Evolutionary conservation across 352 stramenopile species (phyloP).

Genomic region (Phytophthora sp.): DNA sequence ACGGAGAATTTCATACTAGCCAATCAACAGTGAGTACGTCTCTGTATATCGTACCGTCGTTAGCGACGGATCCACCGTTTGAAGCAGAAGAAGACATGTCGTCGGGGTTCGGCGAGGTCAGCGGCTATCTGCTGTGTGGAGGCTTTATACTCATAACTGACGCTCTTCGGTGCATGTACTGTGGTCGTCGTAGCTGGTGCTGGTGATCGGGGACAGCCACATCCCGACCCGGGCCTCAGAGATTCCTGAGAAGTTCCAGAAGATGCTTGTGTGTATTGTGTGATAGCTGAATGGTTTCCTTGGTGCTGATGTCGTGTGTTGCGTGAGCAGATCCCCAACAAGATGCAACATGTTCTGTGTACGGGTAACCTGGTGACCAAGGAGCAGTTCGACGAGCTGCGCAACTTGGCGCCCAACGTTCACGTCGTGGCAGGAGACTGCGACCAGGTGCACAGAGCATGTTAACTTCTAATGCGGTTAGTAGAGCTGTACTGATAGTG

Average conservation of each 20-base stretch:
- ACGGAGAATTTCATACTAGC: not conserved
- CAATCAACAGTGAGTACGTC: slow-evolving; percentile 28
- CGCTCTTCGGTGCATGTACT: not conserved
- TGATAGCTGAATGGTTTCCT: too few species aligned
- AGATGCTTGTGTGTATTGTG: slow-evolving; percentile 89
- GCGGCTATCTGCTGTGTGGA: not conserved
- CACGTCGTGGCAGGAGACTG: slow-evolving; percentile 96
- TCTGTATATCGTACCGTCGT: slow-evolving; percentile 11
- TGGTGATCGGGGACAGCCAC: slow-evolving; percentile 97
- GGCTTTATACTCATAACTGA: not conserved
- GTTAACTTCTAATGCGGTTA: not conserved
- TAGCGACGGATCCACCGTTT: slow-evolving; percentile 12
- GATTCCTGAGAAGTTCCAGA: slow-evolving; percentile 98
- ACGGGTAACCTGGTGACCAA: slow-evolving; percentile 97
- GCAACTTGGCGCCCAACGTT: slow-evolving; percentile 95
- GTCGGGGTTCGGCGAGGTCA: slow-evolving; percentile 70
- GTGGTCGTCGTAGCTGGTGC: slow-evolving; percentile 88
- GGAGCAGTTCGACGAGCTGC: slow-evolving; percentile 96
- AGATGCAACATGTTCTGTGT: slow-evolving; percentile 99
- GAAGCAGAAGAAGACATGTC: slow-evolving; percentile 45
- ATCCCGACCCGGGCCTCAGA: slow-evolving; percentile 93
- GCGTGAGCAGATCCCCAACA: slow-evolving; percentile 91
- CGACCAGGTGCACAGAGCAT: slow-evolving; percentile 76
- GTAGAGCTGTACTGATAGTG: not conserved
- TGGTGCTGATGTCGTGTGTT: not conserved